These are phyloP conservation scores for Neofusicoccum umdonicola DNA, from an alignment of 2,329 filamentous ascomycete genomes.

Conservation along the genomic window DNA sequence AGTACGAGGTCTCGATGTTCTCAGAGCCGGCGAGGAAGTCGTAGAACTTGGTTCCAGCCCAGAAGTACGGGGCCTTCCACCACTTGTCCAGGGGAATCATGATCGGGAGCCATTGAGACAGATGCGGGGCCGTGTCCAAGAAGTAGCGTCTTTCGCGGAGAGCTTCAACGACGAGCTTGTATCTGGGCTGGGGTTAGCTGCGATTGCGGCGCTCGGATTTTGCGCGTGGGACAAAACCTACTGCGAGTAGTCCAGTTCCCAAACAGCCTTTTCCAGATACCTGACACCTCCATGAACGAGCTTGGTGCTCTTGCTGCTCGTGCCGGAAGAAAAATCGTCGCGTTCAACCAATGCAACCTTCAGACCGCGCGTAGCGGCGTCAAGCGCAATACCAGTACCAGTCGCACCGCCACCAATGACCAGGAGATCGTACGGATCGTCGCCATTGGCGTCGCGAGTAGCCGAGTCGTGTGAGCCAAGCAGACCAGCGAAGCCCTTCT, in stretches of 20 bases:
- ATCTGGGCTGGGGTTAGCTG: slow-evolving; percentile 30
- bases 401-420: slow-evolving; percentile 79
- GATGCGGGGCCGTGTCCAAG: slow-evolving; percentile 76
- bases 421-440: slow-evolving; percentile 69
- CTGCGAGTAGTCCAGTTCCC: slow-evolving; percentile 81
- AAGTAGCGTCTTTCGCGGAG: slow-evolving; percentile 81
- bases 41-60: slow-evolving; percentile 77
- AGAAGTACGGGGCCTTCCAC: slow-evolving; percentile 81
- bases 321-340: slow-evolving; percentile 79
- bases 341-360: slow-evolving; percentile 79
- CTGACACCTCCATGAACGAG: slow-evolving; percentile 81
- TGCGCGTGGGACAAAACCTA: slow-evolving; percentile 33
- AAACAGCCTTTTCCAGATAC: slow-evolving; percentile 83
- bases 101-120: slow-evolving; percentile 77
- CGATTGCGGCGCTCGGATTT: not conserved
- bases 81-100: slow-evolving; percentile 79
- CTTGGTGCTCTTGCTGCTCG: slow-evolving; percentile 84
- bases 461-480: not conserved
- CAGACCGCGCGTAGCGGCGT: slow-evolving; percentile 74
- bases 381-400: slow-evolving; percentile 75
- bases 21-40: slow-evolving; percentile 82
- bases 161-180: slow-evolving; percentile 75
- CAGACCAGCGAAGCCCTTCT: slow-evolving; percentile 26
- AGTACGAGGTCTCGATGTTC: slow-evolving; percentile 86
- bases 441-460: slow-evolving; percentile 26